These are phyloP conservation scores for Leccinum subgranulosum DNA, from an alignment of 768 basidiomycete genomes.

Conservation along the genomic window DNA sequence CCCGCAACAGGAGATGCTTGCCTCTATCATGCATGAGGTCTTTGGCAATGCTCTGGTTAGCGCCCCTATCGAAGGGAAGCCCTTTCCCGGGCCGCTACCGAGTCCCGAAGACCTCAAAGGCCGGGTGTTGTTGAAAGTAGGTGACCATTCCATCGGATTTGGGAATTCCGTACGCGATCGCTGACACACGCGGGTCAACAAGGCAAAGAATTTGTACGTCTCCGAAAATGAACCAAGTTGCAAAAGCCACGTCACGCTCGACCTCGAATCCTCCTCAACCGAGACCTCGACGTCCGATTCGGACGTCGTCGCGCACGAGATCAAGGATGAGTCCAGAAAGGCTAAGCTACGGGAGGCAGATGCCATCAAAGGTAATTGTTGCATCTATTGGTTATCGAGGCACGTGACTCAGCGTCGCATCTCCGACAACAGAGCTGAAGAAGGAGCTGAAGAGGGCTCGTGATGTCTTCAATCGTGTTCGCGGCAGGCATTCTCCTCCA, in stretches of 20 bases:
- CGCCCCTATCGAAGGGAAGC: slow-evolving; percentile 45
- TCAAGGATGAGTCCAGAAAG: slow-evolving; percentile 27
- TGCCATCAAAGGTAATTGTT: slow-evolving; percentile 33
- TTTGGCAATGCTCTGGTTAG: slow-evolving; percentile 56
- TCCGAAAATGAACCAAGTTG: slow-evolving; percentile 35
- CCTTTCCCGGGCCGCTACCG: slow-evolving; percentile 56
- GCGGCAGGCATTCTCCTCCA: slow-evolving; percentile 26
- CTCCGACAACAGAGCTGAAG: slow-evolving; percentile 32
- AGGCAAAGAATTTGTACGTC: slow-evolving; percentile 79
- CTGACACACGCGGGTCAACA: slow-evolving; percentile 7
- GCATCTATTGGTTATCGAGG: slow-evolving; percentile 1
- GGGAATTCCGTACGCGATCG: not conserved
- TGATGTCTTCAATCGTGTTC: slow-evolving; percentile 42
- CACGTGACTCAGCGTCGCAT: slow-evolving; percentile 12
- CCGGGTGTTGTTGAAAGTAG: slow-evolving; percentile 80
- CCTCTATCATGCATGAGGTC: slow-evolving; percentile 63
- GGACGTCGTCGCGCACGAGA: slow-evolving; percentile 22
- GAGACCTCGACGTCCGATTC: slow-evolving; percentile 37
- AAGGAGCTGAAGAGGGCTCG: slow-evolving; percentile 39
- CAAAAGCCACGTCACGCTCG: slow-evolving; percentile 33
- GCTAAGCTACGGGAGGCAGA: slow-evolving; percentile 30
- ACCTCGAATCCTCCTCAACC: slow-evolving; percentile 42
- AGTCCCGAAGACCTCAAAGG: slow-evolving; percentile 82
- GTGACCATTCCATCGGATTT: slow-evolving; percentile 7
- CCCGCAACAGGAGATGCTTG: slow-evolving; percentile 77